Base-by-base conservation (phyloP, 495 filamentous ascomycete genomes). In the Penicillium steckii region DNA sequence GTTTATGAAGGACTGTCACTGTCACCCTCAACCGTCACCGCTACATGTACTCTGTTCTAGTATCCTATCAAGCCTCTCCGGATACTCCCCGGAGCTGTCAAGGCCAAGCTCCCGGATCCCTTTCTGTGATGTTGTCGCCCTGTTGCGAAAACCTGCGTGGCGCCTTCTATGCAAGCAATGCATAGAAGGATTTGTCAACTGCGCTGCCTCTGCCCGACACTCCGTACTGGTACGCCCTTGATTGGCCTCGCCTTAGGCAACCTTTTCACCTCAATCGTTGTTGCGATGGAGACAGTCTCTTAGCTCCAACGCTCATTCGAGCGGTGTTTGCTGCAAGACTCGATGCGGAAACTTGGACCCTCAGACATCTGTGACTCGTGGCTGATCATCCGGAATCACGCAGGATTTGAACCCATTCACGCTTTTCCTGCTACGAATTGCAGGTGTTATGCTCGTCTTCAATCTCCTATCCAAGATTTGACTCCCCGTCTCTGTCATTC, bases 11-110 rank as follows among this genome's bases (percentile, higher is more conserved):
- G 6, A n/a, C 17, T 42, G 50, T 22, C 12, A 21, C 23, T 18
- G 32, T n/a, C 32, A 35, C 32, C n/a, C n/a, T 37, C 33, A 37
- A 18, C 51, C 30, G 61, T 61, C 66, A 70, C 68, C 66, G 67
- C 69, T 61, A 66, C 57, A 66, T 62, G 33, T 45, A n/a, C n/a
- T n/a, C n/a, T n/a, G n/a, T n/a, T 53, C 46, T 23, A 17, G 33
- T 22, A 44, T 41, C 38, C 18, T 22, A 41, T 44, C 42, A 29
- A 29, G 42, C 15, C 13, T 25, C n/a, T 44, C 23, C 42, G 18
- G 18, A 4, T 44, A 12, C 23, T 44, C 42, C 40, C 13, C 46
- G 43, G 46, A 44, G 47, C 25, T 51, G 42, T 47, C 53, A 56
- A 23, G 40, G 18, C 38, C 38, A 38, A 22, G 32, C 21, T 13